Conservation (phyloP, 176 grass and related monocot species). For the Zea luxurians region DNA sequence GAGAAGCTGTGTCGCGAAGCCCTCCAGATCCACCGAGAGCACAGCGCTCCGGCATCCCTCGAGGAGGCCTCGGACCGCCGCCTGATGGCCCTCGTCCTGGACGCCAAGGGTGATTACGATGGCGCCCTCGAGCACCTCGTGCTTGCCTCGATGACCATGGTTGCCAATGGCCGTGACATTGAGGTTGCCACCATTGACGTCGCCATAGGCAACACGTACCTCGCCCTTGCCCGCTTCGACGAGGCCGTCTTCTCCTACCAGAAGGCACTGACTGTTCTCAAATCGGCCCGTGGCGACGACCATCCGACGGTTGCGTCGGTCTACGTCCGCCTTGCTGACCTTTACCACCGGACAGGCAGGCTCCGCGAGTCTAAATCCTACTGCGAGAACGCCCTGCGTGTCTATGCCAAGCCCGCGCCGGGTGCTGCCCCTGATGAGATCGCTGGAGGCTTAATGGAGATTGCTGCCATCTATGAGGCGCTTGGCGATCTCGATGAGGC, state of each 20-base stretch:
- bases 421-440: constrained; percentile 84
- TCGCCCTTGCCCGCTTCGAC: constrained; percentile 85
- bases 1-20: constrained; percentile 88
- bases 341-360: constrained; percentile 82
- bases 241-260: constrained; percentile 99
- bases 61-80: constrained; percentile 95
- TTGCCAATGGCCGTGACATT: constrained; percentile 71
- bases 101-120: constrained; percentile 89
- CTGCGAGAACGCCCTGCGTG: constrained; percentile 82
- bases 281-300: constrained; percentile 71
- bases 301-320: constrained; percentile 81
- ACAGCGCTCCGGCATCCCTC: constrained; percentile 78
- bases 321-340: constrained; percentile 80
- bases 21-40: constrained; percentile 85
- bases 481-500: constrained; percentile 87
- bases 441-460: constrained; percentile 84
- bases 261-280: constrained; percentile 86
- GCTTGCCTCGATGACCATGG: constrained; percentile 92
- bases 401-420: constrained; percentile 67
- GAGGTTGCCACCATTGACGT: constrained; percentile 88
- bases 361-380: constrained; percentile 91
- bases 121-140: constrained; percentile 93
- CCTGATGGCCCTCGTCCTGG: constrained; percentile 87
- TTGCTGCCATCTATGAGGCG: constrained; percentile 83
- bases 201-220: constrained; percentile 81